Evolutionary conservation across 495 filamentous ascomycete species (phyloP), one percentile per base, ranked within the genome.

Genomic region (Aspergillus olivimuriae): DNA sequence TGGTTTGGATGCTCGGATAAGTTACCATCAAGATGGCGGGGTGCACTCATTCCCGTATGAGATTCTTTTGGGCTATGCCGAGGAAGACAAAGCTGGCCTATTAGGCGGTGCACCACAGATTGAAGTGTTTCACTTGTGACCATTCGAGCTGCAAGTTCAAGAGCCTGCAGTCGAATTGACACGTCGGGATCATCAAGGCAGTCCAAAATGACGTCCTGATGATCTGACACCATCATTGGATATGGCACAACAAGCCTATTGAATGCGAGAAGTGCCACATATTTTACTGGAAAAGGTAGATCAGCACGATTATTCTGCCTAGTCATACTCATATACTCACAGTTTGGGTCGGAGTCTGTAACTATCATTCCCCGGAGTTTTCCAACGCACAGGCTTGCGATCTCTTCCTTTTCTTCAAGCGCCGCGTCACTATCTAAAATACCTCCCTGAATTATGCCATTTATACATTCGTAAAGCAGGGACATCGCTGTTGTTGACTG

Each of bases 131-230:
- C 88, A 38, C 73, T 79, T 52, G 78, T 87, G 47, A 95, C 88
- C 86, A 97, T 96, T 21, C 84, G 86, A 17, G 89, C 83, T 4
- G 86, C 86, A 18, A 98, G 74, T 51, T 97, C 90, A 8, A 98
- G 74, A 6, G 94, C 89, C 52, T 94, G 85, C 48, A 94, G 79
- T 41, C 92, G 83, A 48, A 98, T 97, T n/a, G 91, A 91, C 32
- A 98, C 88, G 58, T 98, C 92, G 4, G 83, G 67, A 65, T 95
- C 94, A 49, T 98, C 94, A 51, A 98, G 85, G 52, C 92, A 98
- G 46, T 90, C 81, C 57, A 96, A 76, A 40, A 98, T 95, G 36
- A 97, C 90, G 58, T 95, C 89, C 65, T 94, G 87, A 53, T 98
- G 92, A 59, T 86, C 72, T 2, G 85, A 81, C 24, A 98, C 90